Evolutionary conservation across 768 basidiomycete genomes (phyloP), one percentile per base, ranked within the genome.

Genomic region (Dacryopinax spathularia): DNA sequence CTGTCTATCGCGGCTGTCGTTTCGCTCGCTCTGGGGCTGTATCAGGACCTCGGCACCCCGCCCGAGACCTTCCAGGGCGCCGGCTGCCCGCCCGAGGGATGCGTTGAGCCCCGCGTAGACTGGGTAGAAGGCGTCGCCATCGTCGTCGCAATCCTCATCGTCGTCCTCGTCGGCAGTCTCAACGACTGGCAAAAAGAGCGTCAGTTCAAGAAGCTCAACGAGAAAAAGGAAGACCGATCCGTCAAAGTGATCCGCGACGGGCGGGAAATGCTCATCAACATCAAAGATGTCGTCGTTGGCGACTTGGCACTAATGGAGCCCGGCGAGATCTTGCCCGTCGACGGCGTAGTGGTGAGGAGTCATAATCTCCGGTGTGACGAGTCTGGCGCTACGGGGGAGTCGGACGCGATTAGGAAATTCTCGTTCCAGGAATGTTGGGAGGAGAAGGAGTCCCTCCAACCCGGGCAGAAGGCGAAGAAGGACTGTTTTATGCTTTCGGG

Each of bases 121-220:
- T 97, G 95, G 95, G 93, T 99, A 0, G 95, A 98, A 77, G 95
- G 79, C 65, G 78, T 76, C 16, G 63, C 67, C 60, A 81, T 81
- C 71, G 73, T 78, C 41, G 71, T 77, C 65, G 80, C 79, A 31
- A 77, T 81, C 66, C 62, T 76, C 60, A 78, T 81, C 65, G 78
- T 81, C 72, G 79, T 76, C 64, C 69, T 91, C 41, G 95, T 99
- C 63, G 95, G 95, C 33, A 92, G 93, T 13, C 68, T 97, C 43
- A 98, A 97, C 70, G 96, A 99, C 74, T 99, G 90, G 88, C 93
- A 97, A 75, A 98, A 98, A 75, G 96, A 99, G 74, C 85, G 86
- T 1, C 96, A 98, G 75, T 99, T 99, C 78, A 85, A 87, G 69
- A 79, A 78, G 20, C 81, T 99, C 39, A 98, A 97, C 70, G 89